Evolutionary conservation across 129 eudicot species (phyloP), one percentile per base, ranked within the genome.

Genomic region (Dittrichia graveolens): DNA sequence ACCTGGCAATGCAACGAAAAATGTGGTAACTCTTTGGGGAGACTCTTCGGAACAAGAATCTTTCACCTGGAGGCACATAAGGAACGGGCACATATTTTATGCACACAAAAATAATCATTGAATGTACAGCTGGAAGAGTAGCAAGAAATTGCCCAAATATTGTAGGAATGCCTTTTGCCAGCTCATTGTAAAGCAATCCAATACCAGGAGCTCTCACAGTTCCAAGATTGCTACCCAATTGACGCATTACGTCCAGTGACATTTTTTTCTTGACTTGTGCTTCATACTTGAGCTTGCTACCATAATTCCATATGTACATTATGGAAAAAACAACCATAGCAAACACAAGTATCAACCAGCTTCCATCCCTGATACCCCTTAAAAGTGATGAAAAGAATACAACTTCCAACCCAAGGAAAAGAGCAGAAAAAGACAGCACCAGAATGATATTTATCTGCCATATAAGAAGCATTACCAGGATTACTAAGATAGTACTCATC

Each of bases 1-100:
- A 94, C 97, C 98, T 86, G 76, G 97, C 98, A 82, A 94, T 83
- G 67, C 98, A 94, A 64, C 97, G 98, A 63, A 94, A 94, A 54
- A 94, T 77, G 84, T 94, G 98, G 87, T 94, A 94, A 85, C 91
- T 81, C 78, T 65, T 87, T 24, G 96, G 85, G 74, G 93, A 85
- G 61, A 94, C 97, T 55, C 98, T 87, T 7, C 96, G 84, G 72
- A 94, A 94, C 66, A 94, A 83, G 76, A 94, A 94, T 77, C 98
- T 76, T 80, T 94, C 98, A 44, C 76, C 72, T 47, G 84, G 98
- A 67, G 96, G 97, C 80, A 94, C 98, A 53, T 79, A 79, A 67
- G 98, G 90, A 42, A 94, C 91, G 7, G 98, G 98, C 50, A 94
- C 95, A 75, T 86, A 79, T 79, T 94, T 94, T 10, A 94, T 84